phyloP scores from a whole-genome alignment of 345 rosid species.

The Moringa oleifera region DNA sequence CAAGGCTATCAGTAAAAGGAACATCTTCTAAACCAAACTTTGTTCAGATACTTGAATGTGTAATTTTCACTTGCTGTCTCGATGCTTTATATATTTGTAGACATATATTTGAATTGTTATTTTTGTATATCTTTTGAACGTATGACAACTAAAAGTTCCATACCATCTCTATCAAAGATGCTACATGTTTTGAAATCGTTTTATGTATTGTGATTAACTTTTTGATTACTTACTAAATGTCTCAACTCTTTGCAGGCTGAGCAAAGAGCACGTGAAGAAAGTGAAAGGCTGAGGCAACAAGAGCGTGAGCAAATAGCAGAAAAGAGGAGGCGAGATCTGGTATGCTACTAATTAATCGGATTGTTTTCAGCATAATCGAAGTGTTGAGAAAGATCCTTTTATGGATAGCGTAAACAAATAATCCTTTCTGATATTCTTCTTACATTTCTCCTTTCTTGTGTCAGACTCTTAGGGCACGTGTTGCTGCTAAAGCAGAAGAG shows the following conservation, averaged over 20 bases:
- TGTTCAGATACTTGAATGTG: not conserved
- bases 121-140: too few species aligned
- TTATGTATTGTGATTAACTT: not conserved
- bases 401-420: not conserved
- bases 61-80: not conserved
- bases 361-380: too few species aligned
- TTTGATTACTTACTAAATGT: not conserved
- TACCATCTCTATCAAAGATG: too few species aligned
- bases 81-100: too few species aligned
- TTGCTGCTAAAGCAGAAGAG: slow-evolving; percentile 94
- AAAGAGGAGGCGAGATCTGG: slow-evolving; percentile 89
- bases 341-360: slow-evolving; percentile 27
- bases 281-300: slow-evolving; percentile 83
- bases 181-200: too few species aligned
- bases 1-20: too few species aligned
- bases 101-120: too few species aligned
- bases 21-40: too few species aligned
- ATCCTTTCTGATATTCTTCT: too few species aligned
- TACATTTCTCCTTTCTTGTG: slow-evolving; percentile 3
- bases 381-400: not conserved
- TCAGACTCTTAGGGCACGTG: slow-evolving; percentile 88
- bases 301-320: slow-evolving; percentile 81
- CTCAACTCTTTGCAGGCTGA: slow-evolving; percentile 60
- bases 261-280: slow-evolving; percentile 85
- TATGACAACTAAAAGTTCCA: too few species aligned